Evolutionary conservation across 2,329 filamentous ascomycete genomes (phyloP).

Genomic region (Mycocentrospora acerina): DNA sequence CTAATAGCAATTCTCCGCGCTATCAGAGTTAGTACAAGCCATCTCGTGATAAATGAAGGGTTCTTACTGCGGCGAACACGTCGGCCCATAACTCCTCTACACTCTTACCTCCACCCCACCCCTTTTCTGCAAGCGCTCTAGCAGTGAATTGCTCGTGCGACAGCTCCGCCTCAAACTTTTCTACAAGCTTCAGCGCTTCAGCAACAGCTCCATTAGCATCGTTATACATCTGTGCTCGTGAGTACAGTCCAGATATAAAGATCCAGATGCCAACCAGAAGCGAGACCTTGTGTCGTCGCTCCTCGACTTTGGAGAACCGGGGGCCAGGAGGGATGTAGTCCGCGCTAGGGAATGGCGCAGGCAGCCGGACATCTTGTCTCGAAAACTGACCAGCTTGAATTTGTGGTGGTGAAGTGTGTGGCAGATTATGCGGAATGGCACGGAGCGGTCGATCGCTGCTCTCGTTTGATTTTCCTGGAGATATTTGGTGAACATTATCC

Average conservation of each 20-base stretch:
- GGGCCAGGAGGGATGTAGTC: constrained; percentile 45
- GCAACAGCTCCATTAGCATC: constrained; percentile 77
- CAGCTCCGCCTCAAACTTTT: constrained; percentile 68
- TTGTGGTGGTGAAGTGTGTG: constrained; percentile 40
- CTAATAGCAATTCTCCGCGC: constrained; percentile 67
- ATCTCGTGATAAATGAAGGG: background rate
- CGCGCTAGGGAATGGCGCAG: constrained; percentile 41
- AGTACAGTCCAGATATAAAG: constrained; percentile 84
- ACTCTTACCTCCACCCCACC: constrained; percentile 80
- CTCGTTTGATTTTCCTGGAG: constrained; percentile 29
- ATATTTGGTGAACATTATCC: constrained; percentile 14
- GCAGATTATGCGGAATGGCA: constrained; percentile 44
- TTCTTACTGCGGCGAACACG: constrained; percentile 74
- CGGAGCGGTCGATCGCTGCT: constrained; percentile 40
- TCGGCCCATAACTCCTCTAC: constrained; percentile 85
- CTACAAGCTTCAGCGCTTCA: constrained; percentile 78
- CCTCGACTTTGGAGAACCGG: constrained; percentile 53
- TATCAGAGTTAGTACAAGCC: constrained; percentile 37
- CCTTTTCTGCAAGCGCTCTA: constrained; percentile 62
- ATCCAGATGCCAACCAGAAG: constrained; percentile 82
- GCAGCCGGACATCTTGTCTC: constrained; percentile 47
- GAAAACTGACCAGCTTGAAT: constrained; percentile 45
- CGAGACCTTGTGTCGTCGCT: constrained; percentile 57
- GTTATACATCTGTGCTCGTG: constrained; percentile 74
- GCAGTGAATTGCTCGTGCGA: constrained; percentile 63